Conservation (phyloP, 805 yeast species). For the Crinitomyces ghanaensis region DNA sequence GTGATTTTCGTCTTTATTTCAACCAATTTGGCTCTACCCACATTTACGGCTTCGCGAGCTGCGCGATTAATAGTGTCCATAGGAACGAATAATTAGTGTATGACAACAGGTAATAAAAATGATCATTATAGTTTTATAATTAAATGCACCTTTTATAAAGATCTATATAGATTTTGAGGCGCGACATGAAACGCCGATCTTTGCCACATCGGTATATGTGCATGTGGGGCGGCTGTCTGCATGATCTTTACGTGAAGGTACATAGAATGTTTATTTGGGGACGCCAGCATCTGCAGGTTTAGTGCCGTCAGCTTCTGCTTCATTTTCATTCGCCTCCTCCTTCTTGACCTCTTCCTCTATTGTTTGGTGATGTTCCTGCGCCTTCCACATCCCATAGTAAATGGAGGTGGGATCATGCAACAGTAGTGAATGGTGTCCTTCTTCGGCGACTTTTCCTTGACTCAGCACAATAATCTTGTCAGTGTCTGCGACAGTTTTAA, state of each 20-base stretch:
- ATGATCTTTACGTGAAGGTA: too few species aligned
- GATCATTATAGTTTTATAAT: too few species aligned
- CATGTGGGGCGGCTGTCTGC: background rate
- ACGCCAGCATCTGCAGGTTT: background rate
- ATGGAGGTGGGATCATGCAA: constrained; percentile 45
- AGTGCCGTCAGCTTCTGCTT: background rate
- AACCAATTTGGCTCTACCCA: too few species aligned
- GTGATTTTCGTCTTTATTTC: too few species aligned
- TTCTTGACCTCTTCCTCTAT: constrained; percentile 7
- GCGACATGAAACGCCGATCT: too few species aligned
- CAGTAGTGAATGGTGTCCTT: constrained; percentile 68
- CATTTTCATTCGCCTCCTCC: constrained; percentile 3
- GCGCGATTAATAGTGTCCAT: too few species aligned
- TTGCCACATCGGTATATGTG: too few species aligned
- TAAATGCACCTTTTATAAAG: too few species aligned
- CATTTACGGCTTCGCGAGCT: too few species aligned
- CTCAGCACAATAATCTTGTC: constrained; percentile 85
- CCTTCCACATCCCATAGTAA: constrained; percentile 77
- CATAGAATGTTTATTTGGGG: background rate
- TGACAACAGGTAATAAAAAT: too few species aligned
- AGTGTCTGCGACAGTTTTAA: constrained; percentile 85
- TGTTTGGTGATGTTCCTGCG: constrained; percentile 66
- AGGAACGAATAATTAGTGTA: too few species aligned
- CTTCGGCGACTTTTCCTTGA: constrained; percentile 72
- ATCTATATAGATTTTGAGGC: too few species aligned